Percentiles rank a stretch among this genome's conserved stretches.
Evolutionary conservation across 78 protist species (phyloP).

Genomic region (Dictyostelium discoideum): DNA sequence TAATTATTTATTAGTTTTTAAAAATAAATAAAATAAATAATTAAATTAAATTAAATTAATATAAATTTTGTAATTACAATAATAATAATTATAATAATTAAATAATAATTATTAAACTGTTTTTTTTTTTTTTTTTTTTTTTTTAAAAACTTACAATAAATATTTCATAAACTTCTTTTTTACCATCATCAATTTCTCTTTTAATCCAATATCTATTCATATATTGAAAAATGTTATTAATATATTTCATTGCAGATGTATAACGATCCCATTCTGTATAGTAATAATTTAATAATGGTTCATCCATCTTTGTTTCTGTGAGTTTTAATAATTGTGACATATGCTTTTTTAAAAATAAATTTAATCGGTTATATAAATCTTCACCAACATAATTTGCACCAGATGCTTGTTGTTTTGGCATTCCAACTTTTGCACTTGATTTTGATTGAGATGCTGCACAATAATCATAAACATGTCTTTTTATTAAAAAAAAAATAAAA

Average conservation of each 20-base stretch:
- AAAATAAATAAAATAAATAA: not conserved
- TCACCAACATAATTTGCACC: conserved; percentile 89
- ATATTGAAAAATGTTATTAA: conserved; percentile 83
- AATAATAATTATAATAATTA: no score
- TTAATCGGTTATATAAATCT: conserved; percentile 76
- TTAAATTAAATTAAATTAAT: not conserved
- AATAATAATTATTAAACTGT: no score
- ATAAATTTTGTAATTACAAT: not conserved
- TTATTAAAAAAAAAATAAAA: not conserved
- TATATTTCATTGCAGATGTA: conserved; percentile 78
- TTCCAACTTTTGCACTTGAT: not conserved
- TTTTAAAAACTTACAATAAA: conserved; percentile 25
- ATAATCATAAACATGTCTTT: conserved; percentile 83
- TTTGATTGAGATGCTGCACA: conserved; percentile 85
- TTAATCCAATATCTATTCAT: conserved; percentile 90
- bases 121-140: no score
- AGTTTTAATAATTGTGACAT: conserved; percentile 76
- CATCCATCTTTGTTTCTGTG: conserved; percentile 77
- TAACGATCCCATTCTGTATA: conserved; percentile 85
- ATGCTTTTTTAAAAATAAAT: conserved; percentile 50
- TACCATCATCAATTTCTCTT: conserved; percentile 85
- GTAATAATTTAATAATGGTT: conserved; percentile 68
- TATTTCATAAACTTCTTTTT: conserved; percentile 83
- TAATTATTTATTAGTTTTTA: no score
- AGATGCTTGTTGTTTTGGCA: conserved; percentile 38